These are phyloP conservation scores for Xylaria telfairii DNA, from an alignment of 495 filamentous ascomycete species.

Conservation along the genomic window DNA sequence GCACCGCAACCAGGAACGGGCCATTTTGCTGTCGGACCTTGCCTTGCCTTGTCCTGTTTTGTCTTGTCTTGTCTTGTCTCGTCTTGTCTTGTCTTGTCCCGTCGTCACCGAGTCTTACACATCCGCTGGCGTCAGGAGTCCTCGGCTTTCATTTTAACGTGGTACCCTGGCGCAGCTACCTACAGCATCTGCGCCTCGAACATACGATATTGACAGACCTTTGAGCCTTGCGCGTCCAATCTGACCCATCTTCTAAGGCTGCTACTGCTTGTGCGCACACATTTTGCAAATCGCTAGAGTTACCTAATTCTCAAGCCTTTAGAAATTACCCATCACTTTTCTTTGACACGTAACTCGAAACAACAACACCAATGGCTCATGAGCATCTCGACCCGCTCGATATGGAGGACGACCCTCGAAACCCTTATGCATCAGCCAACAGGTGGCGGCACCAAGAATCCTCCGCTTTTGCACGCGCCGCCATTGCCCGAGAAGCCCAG, in stretches of 20 bases:
- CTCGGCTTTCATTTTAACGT: neutral
- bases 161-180: neutral
- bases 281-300: neutral
- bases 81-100: no score
- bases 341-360: neutral
- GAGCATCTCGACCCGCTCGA: conserved; percentile 38
- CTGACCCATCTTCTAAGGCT: neutral
- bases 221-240: neutral
- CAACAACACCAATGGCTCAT: conserved; percentile 33
- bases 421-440: conserved; percentile 55
- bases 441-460: conserved; percentile 62
- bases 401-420: conserved; percentile 40
- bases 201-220: conserved; percentile 6
- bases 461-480: conserved; percentile 49
- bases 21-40: conserved; percentile 2
- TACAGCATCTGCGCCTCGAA: conserved; percentile 1
- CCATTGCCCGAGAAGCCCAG: conserved; percentile 48
- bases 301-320: neutral
- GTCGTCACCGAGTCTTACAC: neutral
- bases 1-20: neutral
- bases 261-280: neutral
- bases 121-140: neutral
- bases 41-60: no score
- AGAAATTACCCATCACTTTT: neutral
- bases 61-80: no score